These are phyloP conservation scores for Kodamaea laetipori DNA, from an alignment of 805 yeast species.

Conservation along the genomic window DNA sequence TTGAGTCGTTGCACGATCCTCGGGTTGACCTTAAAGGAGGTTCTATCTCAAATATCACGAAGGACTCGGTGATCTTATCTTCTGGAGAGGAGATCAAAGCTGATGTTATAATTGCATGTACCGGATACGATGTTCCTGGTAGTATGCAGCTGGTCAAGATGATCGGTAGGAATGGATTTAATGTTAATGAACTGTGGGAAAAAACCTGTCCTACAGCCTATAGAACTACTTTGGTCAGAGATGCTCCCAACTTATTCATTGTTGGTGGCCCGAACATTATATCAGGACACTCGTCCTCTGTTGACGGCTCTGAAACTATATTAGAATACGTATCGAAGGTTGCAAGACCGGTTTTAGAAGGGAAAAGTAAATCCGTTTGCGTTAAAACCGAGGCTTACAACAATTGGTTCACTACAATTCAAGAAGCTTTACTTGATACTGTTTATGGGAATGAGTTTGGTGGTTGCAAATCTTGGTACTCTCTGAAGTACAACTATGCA, in stretches of 20 bases:
- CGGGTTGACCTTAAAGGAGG: slow-evolving; percentile 28
- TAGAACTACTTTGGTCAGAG: slow-evolving; percentile 33
- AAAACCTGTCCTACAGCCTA: slow-evolving; percentile 38
- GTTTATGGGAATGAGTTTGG: slow-evolving; percentile 43
- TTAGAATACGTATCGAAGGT: slow-evolving; percentile 26
- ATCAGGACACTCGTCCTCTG: slow-evolving; percentile 47
- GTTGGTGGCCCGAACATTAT: slow-evolving; percentile 46
- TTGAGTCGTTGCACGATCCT: slow-evolving; percentile 35
- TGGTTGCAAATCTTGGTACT: slow-evolving; percentile 45
- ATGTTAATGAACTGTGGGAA: slow-evolving; percentile 30
- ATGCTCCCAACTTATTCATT: slow-evolving; percentile 37
- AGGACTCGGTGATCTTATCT: slow-evolving; percentile 30
- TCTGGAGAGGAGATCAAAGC: slow-evolving; percentile 32
- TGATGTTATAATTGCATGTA: slow-evolving; percentile 45
- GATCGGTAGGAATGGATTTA: slow-evolving; percentile 28
- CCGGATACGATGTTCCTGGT: slow-evolving; percentile 36
- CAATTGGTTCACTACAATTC: slow-evolving; percentile 34
- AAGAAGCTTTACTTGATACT: slow-evolving; percentile 25
- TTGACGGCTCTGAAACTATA: slow-evolving; percentile 40
- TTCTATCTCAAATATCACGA: slow-evolving; percentile 27
- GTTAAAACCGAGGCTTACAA: slow-evolving; percentile 38
- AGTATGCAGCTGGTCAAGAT: slow-evolving; percentile 21
- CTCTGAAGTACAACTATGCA: slow-evolving; percentile 31
- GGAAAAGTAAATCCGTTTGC: slow-evolving; percentile 27
- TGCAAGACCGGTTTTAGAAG: slow-evolving; percentile 29